These are phyloP conservation scores for Clavispora asparagi DNA, from an alignment of 805 yeast species.

Conservation along the genomic window DNA sequence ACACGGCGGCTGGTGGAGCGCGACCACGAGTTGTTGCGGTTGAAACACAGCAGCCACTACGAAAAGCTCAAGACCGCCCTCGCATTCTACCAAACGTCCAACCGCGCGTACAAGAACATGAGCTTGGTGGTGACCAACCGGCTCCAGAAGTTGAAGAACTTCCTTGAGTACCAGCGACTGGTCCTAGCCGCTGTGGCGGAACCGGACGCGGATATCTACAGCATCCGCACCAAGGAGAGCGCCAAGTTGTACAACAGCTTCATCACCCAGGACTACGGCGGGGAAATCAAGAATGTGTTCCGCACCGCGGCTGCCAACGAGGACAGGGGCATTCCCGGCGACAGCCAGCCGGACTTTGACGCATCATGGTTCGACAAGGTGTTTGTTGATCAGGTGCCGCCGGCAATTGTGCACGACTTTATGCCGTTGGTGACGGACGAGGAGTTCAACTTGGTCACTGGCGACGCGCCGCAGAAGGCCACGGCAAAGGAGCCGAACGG, in stretches of 20 bases:
- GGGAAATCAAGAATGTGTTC: conserved; percentile 27
- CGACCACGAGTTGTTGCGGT: conserved; percentile 30
- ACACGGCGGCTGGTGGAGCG: conserved; percentile 17
- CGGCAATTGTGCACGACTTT: conserved; percentile 31
- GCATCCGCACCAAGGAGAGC: conserved; percentile 19
- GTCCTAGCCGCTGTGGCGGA: conserved; percentile 15
- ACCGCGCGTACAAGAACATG: conserved; percentile 28
- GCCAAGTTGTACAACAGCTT: conserved; percentile 23
- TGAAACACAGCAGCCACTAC: conserved; percentile 27
- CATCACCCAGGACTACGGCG: conserved; percentile 23
- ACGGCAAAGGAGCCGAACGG: conserved; percentile 16
- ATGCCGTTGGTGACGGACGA: conserved; percentile 35
- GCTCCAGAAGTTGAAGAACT: conserved; percentile 33
- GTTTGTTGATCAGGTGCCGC: conserved; percentile 6
- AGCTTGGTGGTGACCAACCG: conserved; percentile 27
- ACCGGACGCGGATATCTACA: conserved; percentile 11
- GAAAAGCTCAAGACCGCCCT: conserved; percentile 27
- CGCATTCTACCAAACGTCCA: conserved; percentile 33
- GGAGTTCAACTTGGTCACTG: conserved; percentile 37
- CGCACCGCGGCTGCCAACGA: conserved; percentile 10
- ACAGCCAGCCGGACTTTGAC: conserved; percentile 5
- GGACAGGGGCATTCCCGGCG: conserved; percentile 6
- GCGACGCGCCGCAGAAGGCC: conserved; percentile 28
- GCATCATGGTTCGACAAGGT: conserved; percentile 9
- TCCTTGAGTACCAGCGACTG: conserved; percentile 31